Evolutionary conservation across 129 eudicot genomes (phyloP), one percentile per base, ranked within the genome.

Genomic region (Flaveria bidentis): DNA sequence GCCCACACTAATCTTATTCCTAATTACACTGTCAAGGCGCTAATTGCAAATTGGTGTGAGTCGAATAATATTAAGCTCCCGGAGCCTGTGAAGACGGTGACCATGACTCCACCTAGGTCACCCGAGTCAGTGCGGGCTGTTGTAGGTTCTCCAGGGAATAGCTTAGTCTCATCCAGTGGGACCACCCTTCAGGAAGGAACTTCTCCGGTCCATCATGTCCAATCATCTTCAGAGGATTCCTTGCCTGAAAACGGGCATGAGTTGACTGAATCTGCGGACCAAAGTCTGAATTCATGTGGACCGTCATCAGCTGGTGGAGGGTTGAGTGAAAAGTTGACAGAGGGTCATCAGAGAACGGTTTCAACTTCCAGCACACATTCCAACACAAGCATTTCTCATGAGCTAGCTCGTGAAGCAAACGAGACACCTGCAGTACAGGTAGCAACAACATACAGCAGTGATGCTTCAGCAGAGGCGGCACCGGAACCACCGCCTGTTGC

Each of bases 1-100:
- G 87, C 79, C 17, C 99, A 89, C 78, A 87, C 99, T 63, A 91
- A 87, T 85, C 92, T 94, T 53, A 89, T 94, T 73, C 97, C 99
- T 78, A 94, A 94, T 82, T 94, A 94, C 89, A 94, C 96, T 55
- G 99, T 94, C 2, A 94, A 94, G 80, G 99, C 97, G 10, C 85
- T 94, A 52, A 89, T 94, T 82, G 99, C 94, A 39, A 87, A 82
- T 74, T 94, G 99, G 99, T 94, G 99, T 49, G 96, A 91, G 28
- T 70, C 80, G 8, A 89, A 94, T 44, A 86, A 89, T 49, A 88
- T 94, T 57, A 91, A 89, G 86, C 84, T 94, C 56, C 99, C 97
- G n/a, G 99, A 90, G 46, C 98, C 93, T 41, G 68, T 84, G 47
- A 93, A 84, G 77, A 84, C 86, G 15, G 23, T 77, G 77, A 76